phyloP scores from a whole-genome alignment of 768 basidiomycete species.

The Boletus sp. region DNA sequence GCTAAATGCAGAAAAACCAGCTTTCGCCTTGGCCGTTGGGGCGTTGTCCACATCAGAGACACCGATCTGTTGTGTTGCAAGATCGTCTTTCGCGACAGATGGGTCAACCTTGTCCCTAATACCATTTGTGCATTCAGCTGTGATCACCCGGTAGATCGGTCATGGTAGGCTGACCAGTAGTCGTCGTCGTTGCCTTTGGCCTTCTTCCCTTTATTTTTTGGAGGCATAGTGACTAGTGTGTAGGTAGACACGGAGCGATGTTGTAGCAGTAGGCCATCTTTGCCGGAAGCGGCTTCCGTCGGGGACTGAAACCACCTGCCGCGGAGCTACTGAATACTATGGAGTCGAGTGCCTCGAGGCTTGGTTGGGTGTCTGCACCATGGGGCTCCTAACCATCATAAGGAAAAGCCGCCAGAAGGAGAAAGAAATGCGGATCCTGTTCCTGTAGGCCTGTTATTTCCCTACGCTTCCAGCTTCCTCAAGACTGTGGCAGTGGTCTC shows the following conservation, averaged over 20 bases:
- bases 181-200: constrained; percentile 75
- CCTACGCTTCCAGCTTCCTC: constrained; percentile 11
- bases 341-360: background rate
- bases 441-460: constrained; percentile 57
- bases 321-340: constrained; percentile 1
- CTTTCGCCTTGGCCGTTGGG: constrained; percentile 27
- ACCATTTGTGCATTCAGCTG: constrained; percentile 11
- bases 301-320: constrained; percentile 10
- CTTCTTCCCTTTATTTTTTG: constrained; percentile 84
- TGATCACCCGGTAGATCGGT: constrained; percentile 16
- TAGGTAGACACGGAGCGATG: background rate
- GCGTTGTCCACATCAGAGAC: constrained; percentile 44
- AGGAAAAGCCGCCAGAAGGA: constrained; percentile 94
- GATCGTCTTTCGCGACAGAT: constrained; percentile 43
- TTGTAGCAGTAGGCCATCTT: background rate
- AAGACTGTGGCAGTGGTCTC: constrained; percentile 62
- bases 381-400: constrained; percentile 97
- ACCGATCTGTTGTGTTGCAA: constrained; percentile 25
- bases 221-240: constrained; percentile 33
- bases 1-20: constrained; percentile 52
- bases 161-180: constrained; percentile 57
- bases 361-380: constrained; percentile 26
- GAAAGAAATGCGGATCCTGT: constrained; percentile 93
- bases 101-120: constrained; percentile 66
- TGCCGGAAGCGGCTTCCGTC: constrained; percentile 12